These are phyloP conservation scores for Capronia americana DNA, from an alignment of 2,329 filamentous ascomycete genomes.

Conservation along the genomic window DNA sequence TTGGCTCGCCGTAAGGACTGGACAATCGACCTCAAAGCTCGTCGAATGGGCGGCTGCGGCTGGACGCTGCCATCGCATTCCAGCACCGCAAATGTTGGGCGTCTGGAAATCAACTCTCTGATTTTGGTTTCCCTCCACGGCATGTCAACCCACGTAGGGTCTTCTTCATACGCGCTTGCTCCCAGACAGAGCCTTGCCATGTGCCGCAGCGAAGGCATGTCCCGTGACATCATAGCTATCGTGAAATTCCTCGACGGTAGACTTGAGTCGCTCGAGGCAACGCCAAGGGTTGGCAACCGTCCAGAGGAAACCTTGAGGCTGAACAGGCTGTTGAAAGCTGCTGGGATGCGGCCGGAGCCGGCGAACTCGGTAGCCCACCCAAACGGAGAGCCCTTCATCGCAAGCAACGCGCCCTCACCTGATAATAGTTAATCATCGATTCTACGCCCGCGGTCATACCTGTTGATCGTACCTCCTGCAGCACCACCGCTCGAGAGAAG, in stretches of 20 bases:
- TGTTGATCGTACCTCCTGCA: conserved; percentile 42
- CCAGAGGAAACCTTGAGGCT: conserved; percentile 24
- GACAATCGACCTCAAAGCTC: conserved; percentile 20
- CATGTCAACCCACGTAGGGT: conserved; percentile 26
- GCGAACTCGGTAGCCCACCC: conserved; percentile 46
- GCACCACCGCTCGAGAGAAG: conserved; percentile 45
- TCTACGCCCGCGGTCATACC: not conserved
- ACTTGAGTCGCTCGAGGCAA: conserved; percentile 27
- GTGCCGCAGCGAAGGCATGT: conserved; percentile 19
- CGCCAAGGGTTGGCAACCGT: conserved; percentile 20
- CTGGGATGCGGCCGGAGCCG: conserved; percentile 46
- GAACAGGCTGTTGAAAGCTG: conserved; percentile 42
- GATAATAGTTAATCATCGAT: conserved; percentile 1
- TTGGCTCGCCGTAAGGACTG: conserved; percentile 53
- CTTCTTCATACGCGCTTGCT: conserved; percentile 23
- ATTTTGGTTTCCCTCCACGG: conserved; percentile 29
- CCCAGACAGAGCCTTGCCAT: conserved; percentile 34
- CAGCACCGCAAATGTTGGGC: conserved; percentile 28
- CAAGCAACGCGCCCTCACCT: conserved; percentile 46
- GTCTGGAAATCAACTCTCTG: conserved; percentile 10
- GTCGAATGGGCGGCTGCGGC: conserved; percentile 31
- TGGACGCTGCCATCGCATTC: conserved; percentile 27
- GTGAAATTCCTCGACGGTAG: conserved; percentile 44
- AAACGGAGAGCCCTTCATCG: conserved; percentile 43
- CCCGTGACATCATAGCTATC: conserved; percentile 42